These are phyloP conservation scores for Schizochytrium sp. DNA, from an alignment of 108 stramenopile species.

Conservation along the genomic window DNA sequence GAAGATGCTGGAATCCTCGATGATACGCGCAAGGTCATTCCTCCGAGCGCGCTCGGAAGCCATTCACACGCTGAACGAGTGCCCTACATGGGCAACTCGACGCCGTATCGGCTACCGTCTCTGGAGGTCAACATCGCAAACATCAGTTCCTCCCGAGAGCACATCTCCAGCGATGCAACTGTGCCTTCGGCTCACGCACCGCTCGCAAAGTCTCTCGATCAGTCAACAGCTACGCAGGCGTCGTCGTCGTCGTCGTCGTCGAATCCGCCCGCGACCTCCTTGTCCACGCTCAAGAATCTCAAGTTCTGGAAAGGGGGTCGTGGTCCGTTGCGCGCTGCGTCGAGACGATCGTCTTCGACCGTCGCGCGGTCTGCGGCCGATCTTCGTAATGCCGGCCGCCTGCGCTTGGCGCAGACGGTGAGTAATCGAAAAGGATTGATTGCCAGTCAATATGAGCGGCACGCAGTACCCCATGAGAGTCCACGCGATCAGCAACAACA, in stretches of 20 bases:
- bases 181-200: too few species aligned
- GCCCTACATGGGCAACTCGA: too few species aligned
- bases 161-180: too few species aligned
- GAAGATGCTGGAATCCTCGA: background rate
- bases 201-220: too few species aligned
- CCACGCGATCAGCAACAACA: too few species aligned
- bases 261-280: background rate
- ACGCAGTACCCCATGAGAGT: background rate
- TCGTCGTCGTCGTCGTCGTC: too few species aligned
- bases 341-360: background rate
- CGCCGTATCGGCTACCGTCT: too few species aligned
- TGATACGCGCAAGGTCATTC: background rate
- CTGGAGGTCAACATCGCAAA: too few species aligned
- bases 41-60: background rate
- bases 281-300: background rate
- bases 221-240: too few species aligned
- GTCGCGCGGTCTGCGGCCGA: background rate
- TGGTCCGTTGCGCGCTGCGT: background rate
- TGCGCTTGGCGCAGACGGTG: background rate
- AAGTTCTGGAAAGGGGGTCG: background rate
- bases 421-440: background rate
- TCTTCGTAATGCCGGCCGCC: background rate
- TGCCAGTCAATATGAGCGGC: background rate
- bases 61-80: background rate
- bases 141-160: too few species aligned